Evolutionary conservation across 75 land plant genomes (phyloP).

Genomic region (Sequoia sempervirens): DNA sequence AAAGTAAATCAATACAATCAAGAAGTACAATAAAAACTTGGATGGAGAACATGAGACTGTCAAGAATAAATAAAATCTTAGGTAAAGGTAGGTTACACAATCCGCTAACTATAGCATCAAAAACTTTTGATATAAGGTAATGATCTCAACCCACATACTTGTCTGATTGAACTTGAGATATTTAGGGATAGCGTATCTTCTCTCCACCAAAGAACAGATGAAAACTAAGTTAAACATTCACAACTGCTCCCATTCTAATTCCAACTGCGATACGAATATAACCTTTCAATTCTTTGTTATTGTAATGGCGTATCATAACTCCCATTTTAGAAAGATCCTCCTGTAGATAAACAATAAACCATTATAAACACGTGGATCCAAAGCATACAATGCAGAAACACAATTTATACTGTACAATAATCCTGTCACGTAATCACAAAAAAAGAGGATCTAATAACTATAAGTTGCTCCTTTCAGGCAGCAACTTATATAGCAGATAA

Average conservation of each 20-base stretch:
- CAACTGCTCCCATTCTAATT: constrained; percentile 13
- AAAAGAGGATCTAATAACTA: not conserved
- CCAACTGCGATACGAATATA: constrained; percentile 91
- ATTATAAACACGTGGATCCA: not conserved
- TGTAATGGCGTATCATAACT: constrained; percentile 94
- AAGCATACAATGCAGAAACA: not conserved
- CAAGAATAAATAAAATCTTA: not conserved
- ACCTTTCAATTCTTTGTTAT: constrained; percentile 73
- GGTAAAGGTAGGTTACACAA: not conserved
- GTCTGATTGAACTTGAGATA: not conserved
- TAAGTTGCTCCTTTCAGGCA: not conserved
- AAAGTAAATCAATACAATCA: not conserved
- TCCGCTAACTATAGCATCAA: not conserved
- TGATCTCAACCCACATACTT: not conserved
- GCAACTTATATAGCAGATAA: not conserved
- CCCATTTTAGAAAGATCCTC: constrained; percentile 80
- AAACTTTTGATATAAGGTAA: too few relatives aligned
- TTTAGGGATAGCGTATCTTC: not conserved
- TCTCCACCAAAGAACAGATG: not conserved
- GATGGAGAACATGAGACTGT: not conserved
- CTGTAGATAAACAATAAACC: constrained; percentile 32
- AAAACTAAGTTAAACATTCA: not conserved
- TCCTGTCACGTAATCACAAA: not conserved
- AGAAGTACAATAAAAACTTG: not conserved
- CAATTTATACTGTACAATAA: not conserved